Conservation (phyloP, 2,329 filamentous ascomycete genomes). For the Teratosphaeriaceae sp. region DNA sequence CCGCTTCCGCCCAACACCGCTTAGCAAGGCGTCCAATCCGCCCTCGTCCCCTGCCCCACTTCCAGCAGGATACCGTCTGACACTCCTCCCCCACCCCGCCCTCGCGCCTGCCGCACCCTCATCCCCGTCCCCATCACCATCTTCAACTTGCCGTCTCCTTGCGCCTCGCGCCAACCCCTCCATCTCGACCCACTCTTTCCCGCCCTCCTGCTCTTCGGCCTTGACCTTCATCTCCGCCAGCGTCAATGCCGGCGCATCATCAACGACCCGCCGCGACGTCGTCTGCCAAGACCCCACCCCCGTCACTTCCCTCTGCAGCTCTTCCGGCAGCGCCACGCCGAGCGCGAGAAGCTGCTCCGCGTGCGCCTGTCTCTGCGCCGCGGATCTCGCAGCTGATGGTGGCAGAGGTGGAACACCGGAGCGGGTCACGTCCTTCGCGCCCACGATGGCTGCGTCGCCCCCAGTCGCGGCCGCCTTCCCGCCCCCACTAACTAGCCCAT, state of each 20-base stretch:
- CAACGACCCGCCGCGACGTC: slow-evolving; percentile 45
- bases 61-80: slow-evolving; percentile 39
- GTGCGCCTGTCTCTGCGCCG: slow-evolving; percentile 71
- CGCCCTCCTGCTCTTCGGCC: slow-evolving; percentile 34
- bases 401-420: slow-evolving; percentile 9
- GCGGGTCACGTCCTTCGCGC: slow-evolving; percentile 5
- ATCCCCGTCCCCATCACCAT: slow-evolving; percentile 58
- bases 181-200: slow-evolving; percentile 36
- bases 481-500: slow-evolving; percentile 55
- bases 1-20: slow-evolving; percentile 26
- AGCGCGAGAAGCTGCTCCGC: slow-evolving; percentile 81
- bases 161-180: slow-evolving; percentile 48
- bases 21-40: slow-evolving; percentile 57
- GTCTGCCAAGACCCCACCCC: slow-evolving; percentile 84
- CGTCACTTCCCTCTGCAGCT: slow-evolving; percentile 72
- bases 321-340: slow-evolving; percentile 77
- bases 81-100: slow-evolving; percentile 40
- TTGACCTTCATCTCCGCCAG: slow-evolving; percentile 40
- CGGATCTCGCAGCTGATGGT: slow-evolving; percentile 37
- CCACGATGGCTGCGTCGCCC: slow-evolving; percentile 17
- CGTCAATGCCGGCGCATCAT: slow-evolving; percentile 11
- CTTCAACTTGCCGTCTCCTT: slow-evolving; percentile 55
- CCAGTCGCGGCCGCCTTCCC: slow-evolving; percentile 24
- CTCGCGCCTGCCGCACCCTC: slow-evolving; percentile 41
- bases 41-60: slow-evolving; percentile 44